Conservation (phyloP, 2,329 filamentous ascomycete species). For the Botrytis aclada region DNA sequence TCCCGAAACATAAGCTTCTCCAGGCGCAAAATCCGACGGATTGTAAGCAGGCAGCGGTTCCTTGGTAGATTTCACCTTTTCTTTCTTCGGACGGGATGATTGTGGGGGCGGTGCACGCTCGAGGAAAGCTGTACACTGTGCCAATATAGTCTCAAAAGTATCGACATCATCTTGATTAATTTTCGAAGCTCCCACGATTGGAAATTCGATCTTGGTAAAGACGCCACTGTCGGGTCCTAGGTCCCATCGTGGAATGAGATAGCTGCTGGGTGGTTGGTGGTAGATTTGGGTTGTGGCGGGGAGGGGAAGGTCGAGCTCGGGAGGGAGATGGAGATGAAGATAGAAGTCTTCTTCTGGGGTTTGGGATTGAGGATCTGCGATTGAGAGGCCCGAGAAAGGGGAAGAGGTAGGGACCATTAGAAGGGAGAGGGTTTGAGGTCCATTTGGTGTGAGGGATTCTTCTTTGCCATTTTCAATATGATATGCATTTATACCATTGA, state of each 20-base stretch:
- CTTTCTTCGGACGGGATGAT: slow-evolving; percentile 26
- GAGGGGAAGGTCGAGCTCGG: slow-evolving; percentile 88
- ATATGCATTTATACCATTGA: slow-evolving; percentile 86
- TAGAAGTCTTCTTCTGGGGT: slow-evolving; percentile 88
- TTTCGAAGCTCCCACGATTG: slow-evolving; percentile 64
- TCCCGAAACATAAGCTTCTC: slow-evolving; percentile 70
- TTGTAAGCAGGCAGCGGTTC: slow-evolving; percentile 62
- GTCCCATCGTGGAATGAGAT: slow-evolving; percentile 94
- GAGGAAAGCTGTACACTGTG: slow-evolving; percentile 95
- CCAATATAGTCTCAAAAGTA: slow-evolving; percentile 95
- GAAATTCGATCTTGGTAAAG: slow-evolving; percentile 92
- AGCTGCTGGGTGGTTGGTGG: slow-evolving; percentile 88
- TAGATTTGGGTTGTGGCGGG: slow-evolving; percentile 97
- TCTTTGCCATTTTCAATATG: slow-evolving; percentile 88
- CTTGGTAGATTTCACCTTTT: slow-evolving; percentile 35
- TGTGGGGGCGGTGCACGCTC: slow-evolving; percentile 67
- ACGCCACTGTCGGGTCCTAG: slow-evolving; percentile 82
- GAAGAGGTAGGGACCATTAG: slow-evolving; percentile 94
- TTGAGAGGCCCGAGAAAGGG: slow-evolving; percentile 54
- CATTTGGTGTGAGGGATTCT: slow-evolving; percentile 74
- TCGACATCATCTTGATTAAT: slow-evolving; percentile 88
- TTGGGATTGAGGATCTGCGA: slow-evolving; percentile 52
- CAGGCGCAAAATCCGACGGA: slow-evolving; percentile 74
- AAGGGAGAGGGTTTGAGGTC: slow-evolving; percentile 86
- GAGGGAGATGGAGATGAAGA: slow-evolving; percentile 88